phyloP scores from a whole-genome alignment of 345 rosid species.

The Camelina neglecta region DNA sequence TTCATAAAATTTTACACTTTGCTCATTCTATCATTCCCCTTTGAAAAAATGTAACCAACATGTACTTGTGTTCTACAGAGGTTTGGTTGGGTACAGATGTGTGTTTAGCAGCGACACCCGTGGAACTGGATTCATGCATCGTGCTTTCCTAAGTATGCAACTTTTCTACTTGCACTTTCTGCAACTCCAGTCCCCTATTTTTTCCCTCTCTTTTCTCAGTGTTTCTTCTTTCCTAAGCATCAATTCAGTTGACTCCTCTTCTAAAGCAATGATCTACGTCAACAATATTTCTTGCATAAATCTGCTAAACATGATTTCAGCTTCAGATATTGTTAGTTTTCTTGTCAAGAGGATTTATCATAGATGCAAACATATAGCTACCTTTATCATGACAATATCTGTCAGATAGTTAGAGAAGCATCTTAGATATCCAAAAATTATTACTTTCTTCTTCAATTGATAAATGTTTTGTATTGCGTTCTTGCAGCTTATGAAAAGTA shows the following conservation, averaged over 20 bases:
- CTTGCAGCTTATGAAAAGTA: constrained; percentile 79
- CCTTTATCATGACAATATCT: not conserved
- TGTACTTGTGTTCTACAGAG: constrained; percentile 53
- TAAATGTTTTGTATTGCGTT: constrained; percentile 12
- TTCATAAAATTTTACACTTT: not conserved
- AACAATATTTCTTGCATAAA: constrained; percentile 11
- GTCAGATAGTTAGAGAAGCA: constrained; percentile 19
- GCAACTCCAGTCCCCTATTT: not conserved
- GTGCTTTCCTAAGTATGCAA: constrained; percentile 88
- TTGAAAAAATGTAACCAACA: constrained; percentile 19
- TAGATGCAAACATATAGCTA: constrained; percentile 4
- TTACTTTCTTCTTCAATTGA: constrained; percentile 18
- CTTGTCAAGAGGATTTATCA: not conserved
- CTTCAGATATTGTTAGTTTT: constrained; percentile 3
- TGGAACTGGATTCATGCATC: constrained; percentile 99
- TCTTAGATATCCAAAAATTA: not conserved
- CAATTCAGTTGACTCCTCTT: not conserved
- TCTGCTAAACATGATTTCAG: not conserved
- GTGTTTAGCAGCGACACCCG: constrained; percentile 98
- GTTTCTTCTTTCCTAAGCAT: constrained; percentile 12
- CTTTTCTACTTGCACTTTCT: constrained; percentile 25
- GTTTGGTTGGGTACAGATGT: constrained; percentile 97
- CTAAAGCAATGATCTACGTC: not conserved
- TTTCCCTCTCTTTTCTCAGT: constrained; percentile 2
- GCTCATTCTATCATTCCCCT: not conserved